Evolutionary conservation across 257 asterid species (phyloP), one percentile per base, ranked within the genome.

Genomic region (Pogostemon cablin): DNA sequence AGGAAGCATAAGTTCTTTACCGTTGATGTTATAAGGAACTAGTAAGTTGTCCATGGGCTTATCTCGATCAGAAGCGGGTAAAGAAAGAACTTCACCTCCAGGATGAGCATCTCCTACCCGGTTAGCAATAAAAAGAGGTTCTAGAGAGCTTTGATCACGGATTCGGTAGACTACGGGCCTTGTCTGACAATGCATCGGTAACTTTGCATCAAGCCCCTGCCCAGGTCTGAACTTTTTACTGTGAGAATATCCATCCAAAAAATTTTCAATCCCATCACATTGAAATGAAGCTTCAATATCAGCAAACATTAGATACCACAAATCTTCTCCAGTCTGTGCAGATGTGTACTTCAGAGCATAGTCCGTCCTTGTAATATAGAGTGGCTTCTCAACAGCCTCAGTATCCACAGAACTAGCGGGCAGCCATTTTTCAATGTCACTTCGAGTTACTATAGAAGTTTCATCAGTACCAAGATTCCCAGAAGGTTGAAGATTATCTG

Each of bases 241-340:
- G 55, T 67, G 60, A 56, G 72, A 61, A 57, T 60, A 43, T 40
- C 75, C 80, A 20, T 81, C 90, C 15, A 86, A 73, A 70, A 86
- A 77, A 20, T 75, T 81, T 62, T 83, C 95, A 46, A 80, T 72
- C 55, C 85, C 88, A 32, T 81, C 86, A 67, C 90, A 84, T 15
- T 85, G 86, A 62, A 76, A 87, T 7, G 96, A 87, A 63, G 96
- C 96, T 78, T 92, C 92, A 65, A 90, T 64, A 63, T 86, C 86
- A 10, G 98, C 96, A 80, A 90, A 85, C 79, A 68, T 86, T 52
- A 92, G 80, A 80, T 86, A 80, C 98, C 98, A 92, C 62, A 90
- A 69, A 53, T 84, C 87, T 74, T 88, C 81, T 55, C 97, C 95
- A 0, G 96, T 86, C 77, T 84, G 79, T 40, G 37, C 58, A n/a